phyloP scores from a whole-genome alignment of 768 basidiomycete species.

The Russula earlei region DNA sequence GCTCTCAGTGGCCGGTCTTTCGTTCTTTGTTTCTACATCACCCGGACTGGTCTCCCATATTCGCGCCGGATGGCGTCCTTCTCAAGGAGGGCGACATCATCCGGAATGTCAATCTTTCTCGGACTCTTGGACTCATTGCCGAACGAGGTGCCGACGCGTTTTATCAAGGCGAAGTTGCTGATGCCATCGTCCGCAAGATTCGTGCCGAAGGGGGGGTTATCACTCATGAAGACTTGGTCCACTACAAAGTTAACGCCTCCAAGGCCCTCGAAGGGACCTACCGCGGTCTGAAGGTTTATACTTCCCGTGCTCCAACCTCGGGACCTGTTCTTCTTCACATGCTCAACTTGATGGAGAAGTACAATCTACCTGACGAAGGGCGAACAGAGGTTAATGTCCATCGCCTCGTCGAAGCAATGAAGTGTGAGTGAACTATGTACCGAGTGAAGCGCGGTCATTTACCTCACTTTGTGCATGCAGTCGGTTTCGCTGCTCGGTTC shows the following conservation, averaged over 20 bases:
- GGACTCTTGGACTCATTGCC: slow-evolving; percentile 67
- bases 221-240: slow-evolving; percentile 59
- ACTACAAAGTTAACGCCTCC: slow-evolving; percentile 58
- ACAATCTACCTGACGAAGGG: slow-evolving; percentile 39
- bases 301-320: slow-evolving; percentile 74
- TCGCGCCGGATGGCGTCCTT: slow-evolving; percentile 66
- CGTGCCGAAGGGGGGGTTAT: slow-evolving; percentile 69
- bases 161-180: slow-evolving; percentile 83
- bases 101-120: slow-evolving; percentile 61
- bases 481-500: slow-evolving; percentile 57
- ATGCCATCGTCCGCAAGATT: slow-evolving; percentile 66
- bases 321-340: slow-evolving; percentile 87
- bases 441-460: not conserved
- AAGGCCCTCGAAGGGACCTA: slow-evolving; percentile 75
- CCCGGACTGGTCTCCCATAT: slow-evolving; percentile 74
- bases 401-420: slow-evolving; percentile 74
- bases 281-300: slow-evolving; percentile 70
- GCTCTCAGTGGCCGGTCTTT: slow-evolving; percentile 28
- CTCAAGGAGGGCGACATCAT: slow-evolving; percentile 70
- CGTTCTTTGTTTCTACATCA: slow-evolving; percentile 49
- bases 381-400: slow-evolving; percentile 62
- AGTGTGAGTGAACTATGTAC: slow-evolving; percentile 43
- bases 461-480: slow-evolving; percentile 27
- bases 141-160: slow-evolving; percentile 70
- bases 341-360: slow-evolving; percentile 85